Conservation (phyloP, 1,139 yeast genomes). For the Scheffersomyces cryptocercus region DNA sequence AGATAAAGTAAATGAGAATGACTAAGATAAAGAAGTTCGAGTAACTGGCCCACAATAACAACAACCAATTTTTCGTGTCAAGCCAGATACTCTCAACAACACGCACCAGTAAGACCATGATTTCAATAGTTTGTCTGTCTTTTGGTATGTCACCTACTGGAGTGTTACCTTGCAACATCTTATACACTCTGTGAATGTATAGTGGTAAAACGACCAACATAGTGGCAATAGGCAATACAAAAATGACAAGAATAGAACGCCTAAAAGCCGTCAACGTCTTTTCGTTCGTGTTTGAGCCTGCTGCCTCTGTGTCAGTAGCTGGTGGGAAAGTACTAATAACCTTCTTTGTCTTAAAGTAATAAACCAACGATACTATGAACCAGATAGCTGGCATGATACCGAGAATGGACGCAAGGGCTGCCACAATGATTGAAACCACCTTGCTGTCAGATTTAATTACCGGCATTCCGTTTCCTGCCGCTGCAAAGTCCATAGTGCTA, state of each 20-base stretch:
- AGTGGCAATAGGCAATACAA: conserved; percentile 28
- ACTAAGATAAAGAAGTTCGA: conserved; percentile 20
- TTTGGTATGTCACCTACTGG: neutral
- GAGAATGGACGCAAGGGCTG: neutral
- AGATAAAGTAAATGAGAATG: conserved; percentile 28
- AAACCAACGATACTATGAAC: conserved; percentile 8
- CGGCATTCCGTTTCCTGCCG: neutral
- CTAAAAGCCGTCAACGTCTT: conserved; percentile 27
- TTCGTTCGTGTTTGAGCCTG: conserved; percentile 21
- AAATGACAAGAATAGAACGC: conserved; percentile 29
- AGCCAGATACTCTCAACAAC: neutral
- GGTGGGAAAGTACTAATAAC: conserved; percentile 34
- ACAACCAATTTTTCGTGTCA: neutral
- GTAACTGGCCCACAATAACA: conserved; percentile 15
- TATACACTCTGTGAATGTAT: conserved; percentile 2
- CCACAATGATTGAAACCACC: conserved; percentile 1
- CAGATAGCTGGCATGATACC: neutral
- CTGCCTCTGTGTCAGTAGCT: conserved; percentile 17
- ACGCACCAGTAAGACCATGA: neutral
- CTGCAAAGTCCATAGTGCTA: neutral
- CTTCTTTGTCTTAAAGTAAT: conserved; percentile 31
- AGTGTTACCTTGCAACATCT: neutral
- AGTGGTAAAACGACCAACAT: conserved; percentile 7
- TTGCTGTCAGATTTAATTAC: neutral
- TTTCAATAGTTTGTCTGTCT: neutral